Percentiles rank a stretch among this genome's conserved stretches.
phyloP scores from a whole-genome alignment of 352 stramenopile species.

The Blastocystis sp. region DNA sequence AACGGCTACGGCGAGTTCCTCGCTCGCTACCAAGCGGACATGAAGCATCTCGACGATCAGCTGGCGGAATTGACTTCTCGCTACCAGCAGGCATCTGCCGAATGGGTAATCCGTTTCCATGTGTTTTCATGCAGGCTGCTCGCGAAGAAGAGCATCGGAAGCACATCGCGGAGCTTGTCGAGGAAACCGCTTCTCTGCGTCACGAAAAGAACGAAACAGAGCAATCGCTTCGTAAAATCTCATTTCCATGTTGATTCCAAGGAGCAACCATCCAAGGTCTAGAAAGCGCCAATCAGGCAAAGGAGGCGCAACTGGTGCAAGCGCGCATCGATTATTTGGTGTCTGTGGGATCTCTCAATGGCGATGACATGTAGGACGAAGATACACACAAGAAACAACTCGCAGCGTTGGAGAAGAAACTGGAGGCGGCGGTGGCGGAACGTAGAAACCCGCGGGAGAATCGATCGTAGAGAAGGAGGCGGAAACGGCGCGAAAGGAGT shows the following conservation, averaged over 20 bases:
- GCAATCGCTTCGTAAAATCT: background rate
- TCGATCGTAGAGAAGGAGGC: background rate
- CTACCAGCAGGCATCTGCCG: background rate
- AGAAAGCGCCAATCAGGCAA: background rate
- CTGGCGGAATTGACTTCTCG: background rate
- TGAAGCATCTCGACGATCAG: background rate
- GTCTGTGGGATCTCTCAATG: background rate
- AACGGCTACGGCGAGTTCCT: constrained; percentile 21
- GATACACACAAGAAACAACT: background rate
- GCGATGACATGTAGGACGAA: constrained; percentile 4
- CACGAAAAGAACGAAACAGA: constrained; percentile 30
- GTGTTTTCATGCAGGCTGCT: background rate
- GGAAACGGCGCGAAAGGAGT: background rate
- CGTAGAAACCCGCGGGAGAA: background rate
- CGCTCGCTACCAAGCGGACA: constrained; percentile 24
- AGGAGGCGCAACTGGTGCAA: background rate
- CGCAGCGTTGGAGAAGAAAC: background rate
- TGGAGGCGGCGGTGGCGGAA: background rate
- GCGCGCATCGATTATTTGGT: constrained; percentile 15
- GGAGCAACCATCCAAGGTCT: constrained; percentile 33
- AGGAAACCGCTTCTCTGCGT: constrained; percentile 1
- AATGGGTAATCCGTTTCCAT: background rate
- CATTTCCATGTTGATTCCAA: background rate
- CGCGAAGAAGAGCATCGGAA: constrained; percentile 40
- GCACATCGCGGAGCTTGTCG: background rate